phyloP scores from a whole-genome alignment of 2,329 filamentous ascomycete species.

The Calonectria fujianensis region DNA sequence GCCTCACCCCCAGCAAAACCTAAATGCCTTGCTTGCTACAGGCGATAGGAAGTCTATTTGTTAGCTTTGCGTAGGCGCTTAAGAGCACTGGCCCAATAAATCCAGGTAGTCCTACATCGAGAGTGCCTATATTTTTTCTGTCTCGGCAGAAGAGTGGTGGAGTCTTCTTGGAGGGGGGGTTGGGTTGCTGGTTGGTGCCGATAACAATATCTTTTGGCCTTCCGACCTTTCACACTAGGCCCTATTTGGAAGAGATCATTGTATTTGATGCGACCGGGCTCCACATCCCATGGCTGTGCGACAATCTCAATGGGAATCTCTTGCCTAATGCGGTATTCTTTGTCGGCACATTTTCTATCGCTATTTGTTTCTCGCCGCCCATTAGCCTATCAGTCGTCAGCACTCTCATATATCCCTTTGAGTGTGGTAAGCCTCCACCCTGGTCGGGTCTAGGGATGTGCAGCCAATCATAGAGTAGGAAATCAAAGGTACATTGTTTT shows the following conservation, averaged over 20 bases:
- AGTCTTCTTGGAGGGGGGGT: constrained; percentile 1
- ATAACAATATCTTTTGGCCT: background rate
- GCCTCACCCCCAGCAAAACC: background rate
- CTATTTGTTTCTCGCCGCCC: background rate
- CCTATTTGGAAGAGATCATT: background rate
- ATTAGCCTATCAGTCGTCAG: background rate
- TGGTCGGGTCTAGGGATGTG: no score
- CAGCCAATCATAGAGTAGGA: no score
- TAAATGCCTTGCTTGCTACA: background rate
- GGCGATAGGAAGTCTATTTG: no score
- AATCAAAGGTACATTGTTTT: no score
- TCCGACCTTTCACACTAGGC: background rate
- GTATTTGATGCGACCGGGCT: background rate
- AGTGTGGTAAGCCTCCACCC: no score
- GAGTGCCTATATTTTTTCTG: no score
- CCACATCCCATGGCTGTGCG: background rate
- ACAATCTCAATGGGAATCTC: background rate
- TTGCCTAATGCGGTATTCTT: constrained; percentile 13
- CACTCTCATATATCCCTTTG: background rate
- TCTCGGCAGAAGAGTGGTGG: no score
- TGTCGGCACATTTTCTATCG: background rate
- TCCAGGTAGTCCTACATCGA: no score
- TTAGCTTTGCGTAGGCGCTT: no score
- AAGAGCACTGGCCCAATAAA: no score
- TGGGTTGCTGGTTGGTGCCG: background rate